Base-by-base conservation (phyloP, 2,329 filamentous ascomycete genomes). In the Aspergillus sojae region DNA sequence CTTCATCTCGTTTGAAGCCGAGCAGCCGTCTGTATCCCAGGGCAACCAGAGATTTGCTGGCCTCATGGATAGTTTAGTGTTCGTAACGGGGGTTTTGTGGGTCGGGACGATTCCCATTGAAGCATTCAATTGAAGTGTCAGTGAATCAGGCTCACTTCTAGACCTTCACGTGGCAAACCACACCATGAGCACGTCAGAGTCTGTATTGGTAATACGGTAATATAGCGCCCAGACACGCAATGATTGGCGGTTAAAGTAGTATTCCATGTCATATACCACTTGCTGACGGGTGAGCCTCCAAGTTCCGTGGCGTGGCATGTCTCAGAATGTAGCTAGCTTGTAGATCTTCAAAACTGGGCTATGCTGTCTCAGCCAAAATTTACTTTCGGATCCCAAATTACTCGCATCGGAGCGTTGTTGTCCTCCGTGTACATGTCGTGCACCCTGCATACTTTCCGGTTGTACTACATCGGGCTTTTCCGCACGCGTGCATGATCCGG, bases 191-290 rank as follows among this genome's bases (percentile, higher is more conserved):
- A 2, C 0, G 16, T 41, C 39, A 41, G 39, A 3, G 16, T 10
- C 16, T 9, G 39, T 41, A 19, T 41, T 7, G 7, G 39, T n/a
- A 41, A 41, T 41, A 41, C 19, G 1, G 16, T 41, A n/a, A n/a
- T 14, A 9, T 9, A 41, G n/a, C 6, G 0, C 16, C 4, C 2
- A 0, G 34, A 16, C 14, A 16, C 39, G 6, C 3, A 41, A n/a
- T 41, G 16, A n/a, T 41, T 41, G 39, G 39, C 19, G 19, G 19
- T 41, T 10, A 7, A 41, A 19, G 16, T n/a, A 3, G 10, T 1
- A 4, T n/a, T 1, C 16, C 9, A 5, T 9, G 39, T 41, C 16
- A 41, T 41, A n/a, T n/a, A 41, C 9, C 19, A 9, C 10, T 19
- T 28, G 34, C 12, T 6, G 34, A 36, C 21, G 4, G 34, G 14